Conservation (phyloP, 805 yeast genomes). For the Monosporozyma unispora region DNA sequence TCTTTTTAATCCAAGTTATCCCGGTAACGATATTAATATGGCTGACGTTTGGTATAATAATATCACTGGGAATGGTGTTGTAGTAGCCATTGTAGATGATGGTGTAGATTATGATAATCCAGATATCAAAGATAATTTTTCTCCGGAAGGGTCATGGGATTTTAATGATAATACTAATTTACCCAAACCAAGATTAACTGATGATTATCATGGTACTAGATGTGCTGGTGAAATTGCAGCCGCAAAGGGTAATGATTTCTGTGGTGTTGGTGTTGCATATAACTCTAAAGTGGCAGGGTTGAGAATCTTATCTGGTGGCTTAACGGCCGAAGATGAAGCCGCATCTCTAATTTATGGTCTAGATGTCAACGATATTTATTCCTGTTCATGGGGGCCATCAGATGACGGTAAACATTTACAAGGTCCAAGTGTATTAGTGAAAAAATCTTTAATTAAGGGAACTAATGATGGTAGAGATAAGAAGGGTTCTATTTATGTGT, state of each 20-base stretch:
- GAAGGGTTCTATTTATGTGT: slow-evolving; percentile 84
- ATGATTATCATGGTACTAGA: slow-evolving; percentile 92
- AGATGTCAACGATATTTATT: slow-evolving; percentile 83
- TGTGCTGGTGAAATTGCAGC: slow-evolving; percentile 98
- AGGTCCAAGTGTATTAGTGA: slow-evolving; percentile 71
- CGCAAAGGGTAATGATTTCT: slow-evolving; percentile 65
- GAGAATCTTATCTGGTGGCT: slow-evolving; percentile 72
- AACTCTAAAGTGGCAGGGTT: slow-evolving; percentile 81
- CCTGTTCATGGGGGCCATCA: slow-evolving; percentile 98
- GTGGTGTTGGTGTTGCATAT: slow-evolving; percentile 97
- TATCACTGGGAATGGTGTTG: slow-evolving; percentile 72
- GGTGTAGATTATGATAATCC: slow-evolving; percentile 77
- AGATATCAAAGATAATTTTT: slow-evolving; percentile 65
- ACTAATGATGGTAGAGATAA: slow-evolving; percentile 69
- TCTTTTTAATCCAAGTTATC: slow-evolving; percentile 59
- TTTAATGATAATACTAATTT: slow-evolving; percentile 65
- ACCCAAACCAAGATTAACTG: slow-evolving; percentile 72
- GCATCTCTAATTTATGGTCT: slow-evolving; percentile 71
- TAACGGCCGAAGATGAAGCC: slow-evolving; percentile 86
- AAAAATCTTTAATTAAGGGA: slow-evolving; percentile 78
- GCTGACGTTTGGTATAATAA: slow-evolving; percentile 76
- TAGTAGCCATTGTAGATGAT: slow-evolving; percentile 88
- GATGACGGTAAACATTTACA: slow-evolving; percentile 86
- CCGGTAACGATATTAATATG: slow-evolving; percentile 82
- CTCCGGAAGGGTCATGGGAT: slow-evolving; percentile 83